Conservation (phyloP, 2,329 filamentous ascomycete genomes). For the Pseudogymnoascus sp. region DNA sequence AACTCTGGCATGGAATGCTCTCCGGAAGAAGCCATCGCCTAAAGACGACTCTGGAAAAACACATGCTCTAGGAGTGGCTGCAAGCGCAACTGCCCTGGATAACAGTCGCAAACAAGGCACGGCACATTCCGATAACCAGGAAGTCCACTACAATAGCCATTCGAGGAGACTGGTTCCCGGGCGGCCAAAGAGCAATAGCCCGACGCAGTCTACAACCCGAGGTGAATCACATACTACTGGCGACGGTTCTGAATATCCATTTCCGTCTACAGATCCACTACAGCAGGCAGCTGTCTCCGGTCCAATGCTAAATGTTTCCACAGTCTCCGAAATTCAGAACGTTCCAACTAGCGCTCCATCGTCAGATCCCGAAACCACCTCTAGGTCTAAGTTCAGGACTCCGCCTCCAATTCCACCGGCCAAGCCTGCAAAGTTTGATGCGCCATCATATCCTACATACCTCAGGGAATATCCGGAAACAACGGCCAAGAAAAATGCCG, state of each 20-base stretch:
- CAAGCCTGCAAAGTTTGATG: conserved; percentile 30
- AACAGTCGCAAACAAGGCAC: conserved; percentile 16
- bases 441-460: conserved; percentile 31
- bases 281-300: conserved; percentile 24
- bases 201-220: conserved; percentile 18
- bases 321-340: conserved; percentile 21
- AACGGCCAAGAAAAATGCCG: conserved; percentile 21
- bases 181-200: conserved; percentile 11
- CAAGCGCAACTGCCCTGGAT: conserved; percentile 23
- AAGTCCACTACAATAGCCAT: conserved; percentile 26
- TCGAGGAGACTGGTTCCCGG: conserved; percentile 27
- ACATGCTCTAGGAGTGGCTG: conserved; percentile 22
- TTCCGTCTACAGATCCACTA: conserved; percentile 25
- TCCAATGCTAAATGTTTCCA: conserved; percentile 21
- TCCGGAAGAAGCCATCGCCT: conserved; percentile 26
- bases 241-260: conserved; percentile 26
- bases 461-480: conserved; percentile 31
- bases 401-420: conserved; percentile 21
- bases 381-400: conserved; percentile 19
- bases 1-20: conserved; percentile 51
- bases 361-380: conserved; percentile 25
- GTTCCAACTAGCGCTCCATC: conserved; percentile 20
- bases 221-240: conserved; percentile 18
- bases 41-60: conserved; percentile 22
- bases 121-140: conserved; percentile 16